Evolutionary conservation across 2,329 filamentous ascomycete genomes (phyloP), one percentile per base, ranked within the genome.

Genomic region (Diaporthe velutina): DNA sequence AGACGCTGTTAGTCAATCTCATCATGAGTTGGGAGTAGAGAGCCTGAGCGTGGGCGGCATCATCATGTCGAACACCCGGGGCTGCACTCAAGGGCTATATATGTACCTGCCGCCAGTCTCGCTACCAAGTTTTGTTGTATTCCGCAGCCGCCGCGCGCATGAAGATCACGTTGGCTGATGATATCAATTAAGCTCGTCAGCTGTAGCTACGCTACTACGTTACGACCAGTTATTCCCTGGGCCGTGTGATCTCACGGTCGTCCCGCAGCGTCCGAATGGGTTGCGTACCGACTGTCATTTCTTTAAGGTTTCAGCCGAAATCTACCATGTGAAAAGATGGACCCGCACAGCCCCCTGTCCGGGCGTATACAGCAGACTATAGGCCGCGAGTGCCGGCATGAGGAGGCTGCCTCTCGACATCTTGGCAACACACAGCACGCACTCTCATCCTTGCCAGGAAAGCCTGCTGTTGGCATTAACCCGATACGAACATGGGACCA

Each of bases 301-400:
- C 45, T 52, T 67, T 67, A 35, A 67, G 45, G 61, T 38, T 67
- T 67, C 52, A 38, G 61, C 61, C 61, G 45, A 67, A 67, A 67
- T 22, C 61, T 52, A 67, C 45, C 61, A 52, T 38, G 61, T 66
- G 61, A 67, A 42, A 67, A 45, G 38, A 50, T n/a, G 42, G 61
- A 25, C 61, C 61, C 45, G 45, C 61, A 52, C 61, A 67, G 61
- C 61, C 58, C 54, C 61, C 45, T 25, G 61, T 67, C 45, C 19
- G 30, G 22, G 22, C 19, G 13, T 28, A 13, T 17, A 42, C n/a
- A 30, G 7, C 58, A 22, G 10, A 35, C 30, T 35, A 57, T 22
- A 30, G 58, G 58, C 35, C 13, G 40, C 3, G 38, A 45, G 58
- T 64, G 61, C 61, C 61, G 45, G 45, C 61, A 52, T 50, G 61